These are phyloP conservation scores for Pyrenophora tritici-repentis DNA, from an alignment of 2,329 filamentous ascomycete genomes.

Conservation along the genomic window DNA sequence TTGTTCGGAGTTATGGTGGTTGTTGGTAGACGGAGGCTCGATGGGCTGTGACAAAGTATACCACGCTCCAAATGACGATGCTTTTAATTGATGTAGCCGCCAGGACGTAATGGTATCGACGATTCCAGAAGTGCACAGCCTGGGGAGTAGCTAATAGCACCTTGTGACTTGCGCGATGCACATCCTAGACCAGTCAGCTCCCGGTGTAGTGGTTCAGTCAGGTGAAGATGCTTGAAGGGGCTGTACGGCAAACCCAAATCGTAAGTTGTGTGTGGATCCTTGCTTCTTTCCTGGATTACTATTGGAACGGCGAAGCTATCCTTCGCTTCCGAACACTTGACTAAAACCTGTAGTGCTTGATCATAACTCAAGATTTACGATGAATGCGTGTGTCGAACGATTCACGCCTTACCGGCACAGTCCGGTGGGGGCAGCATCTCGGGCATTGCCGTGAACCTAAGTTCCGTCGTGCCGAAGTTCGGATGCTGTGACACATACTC, in stretches of 20 bases:
- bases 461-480: conserved; percentile 10
- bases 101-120: conserved; percentile 29
- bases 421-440: conserved; percentile 21
- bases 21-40: conserved; percentile 2
- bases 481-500: conserved; percentile 21
- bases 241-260: conserved; percentile 27
- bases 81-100: conserved; percentile 15
- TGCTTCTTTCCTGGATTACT: conserved; percentile 6
- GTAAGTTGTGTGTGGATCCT: conserved; percentile 27
- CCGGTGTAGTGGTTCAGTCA: conserved; percentile 15
- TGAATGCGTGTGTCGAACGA: conserved; percentile 28
- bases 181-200: conserved; percentile 27
- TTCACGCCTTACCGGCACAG: conserved; percentile 30
- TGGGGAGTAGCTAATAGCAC: conserved; percentile 21
- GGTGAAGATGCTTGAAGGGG: conserved; percentile 25
- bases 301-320: conserved; percentile 13
- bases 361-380: conserved; percentile 7
- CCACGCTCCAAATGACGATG: conserved; percentile 4
- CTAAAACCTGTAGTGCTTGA: conserved; percentile 10
- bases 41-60: conserved; percentile 4
- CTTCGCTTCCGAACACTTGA: conserved; percentile 24
- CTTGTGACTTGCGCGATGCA: conserved; percentile 22
- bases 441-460: conserved; percentile 17
- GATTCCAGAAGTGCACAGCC: conserved; percentile 26
- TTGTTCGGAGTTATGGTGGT: conserved; percentile 2